Evolutionary conservation across 495 filamentous ascomycete species (phyloP), one percentile per base, ranked within the genome.

Genomic region (Aspergillus wentii): DNA sequence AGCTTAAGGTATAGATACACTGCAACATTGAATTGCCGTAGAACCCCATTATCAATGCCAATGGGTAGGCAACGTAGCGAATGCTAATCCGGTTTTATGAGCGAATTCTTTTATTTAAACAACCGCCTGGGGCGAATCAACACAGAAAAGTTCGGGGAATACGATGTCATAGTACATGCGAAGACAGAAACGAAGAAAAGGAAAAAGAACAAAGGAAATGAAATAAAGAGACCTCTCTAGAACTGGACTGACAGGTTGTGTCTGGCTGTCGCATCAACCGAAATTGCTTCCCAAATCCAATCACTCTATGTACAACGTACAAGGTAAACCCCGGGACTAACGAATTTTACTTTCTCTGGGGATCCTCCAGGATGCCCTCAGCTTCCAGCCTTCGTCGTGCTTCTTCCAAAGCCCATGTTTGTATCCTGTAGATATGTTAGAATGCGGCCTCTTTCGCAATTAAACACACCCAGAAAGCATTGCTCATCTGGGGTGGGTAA

Each of bases 331-430:
- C 37, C 30, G 46, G 32, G 42, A 41, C 17, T 32, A 44, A 42
- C 30, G 37, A 42, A 19, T 38, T 58, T 54, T 38, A 57, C 43
- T 57, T 65, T 49, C 61, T 64, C 55, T 65, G 59, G 38, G 86
- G 83, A 53, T 94, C 89, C 55, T 85, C 76, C 48, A 96, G 64
- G 56, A 97, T 94, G 31, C 92, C 92, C 71, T 99, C 92, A 13
- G 78, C 83, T 69, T 99, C 92, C 69, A 99, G 74, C 61, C 92
- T 72, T 59, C 92, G 76, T 39, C 91, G 77, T 26, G 92, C 92
- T 68, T 99, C 92, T 67, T 99, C 92, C 30, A 99, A 74, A 20
- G 92, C 92, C 92, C 92, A 99, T 33, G 90, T 96, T 74, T 97
- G 90, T 80, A 99, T 97, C 52, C 94, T 98, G 44, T 42, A 28